Percentiles rank a stretch among this genome's conserved stretches.
Evolutionary conservation across 306 rosid species (phyloP).

Genomic region (Hippophae tibetana): DNA sequence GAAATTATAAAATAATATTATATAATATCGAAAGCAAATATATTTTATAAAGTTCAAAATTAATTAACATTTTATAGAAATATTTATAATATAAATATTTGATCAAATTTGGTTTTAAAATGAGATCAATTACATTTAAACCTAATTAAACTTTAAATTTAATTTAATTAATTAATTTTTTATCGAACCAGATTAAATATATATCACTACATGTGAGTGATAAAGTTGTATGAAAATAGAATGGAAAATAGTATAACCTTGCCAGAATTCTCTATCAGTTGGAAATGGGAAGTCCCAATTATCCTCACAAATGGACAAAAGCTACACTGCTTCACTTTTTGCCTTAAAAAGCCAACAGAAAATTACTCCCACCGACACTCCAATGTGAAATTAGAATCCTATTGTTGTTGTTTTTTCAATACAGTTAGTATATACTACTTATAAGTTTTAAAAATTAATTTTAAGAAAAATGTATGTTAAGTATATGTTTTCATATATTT

Average conservation of each 20-base stretch:
- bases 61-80: too few species aligned
- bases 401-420: neutral
- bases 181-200: slow-evolving; percentile 2
- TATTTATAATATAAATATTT: too few species aligned
- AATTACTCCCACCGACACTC: slow-evolving; percentile 19
- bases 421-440: neutral
- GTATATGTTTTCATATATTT: too few species aligned
- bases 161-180: too few species aligned
- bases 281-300: slow-evolving; percentile 12
- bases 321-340: neutral
- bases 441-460: neutral
- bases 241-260: slow-evolving; percentile 1
- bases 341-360: neutral
- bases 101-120: too few species aligned
- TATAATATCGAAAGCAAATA: too few species aligned
- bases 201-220: neutral
- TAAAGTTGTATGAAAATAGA: neutral
- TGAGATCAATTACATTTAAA: too few species aligned
- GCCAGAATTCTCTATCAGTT: slow-evolving; percentile 33
- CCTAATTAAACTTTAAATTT: too few species aligned
- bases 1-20: too few species aligned
- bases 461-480: too few species aligned
- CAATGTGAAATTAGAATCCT: neutral
- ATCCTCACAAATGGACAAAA: slow-evolving; percentile 21
- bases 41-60: too few species aligned